Evolutionary conservation across 176 grass and related monocot species (phyloP).

Genomic region (Chloris gayana): DNA sequence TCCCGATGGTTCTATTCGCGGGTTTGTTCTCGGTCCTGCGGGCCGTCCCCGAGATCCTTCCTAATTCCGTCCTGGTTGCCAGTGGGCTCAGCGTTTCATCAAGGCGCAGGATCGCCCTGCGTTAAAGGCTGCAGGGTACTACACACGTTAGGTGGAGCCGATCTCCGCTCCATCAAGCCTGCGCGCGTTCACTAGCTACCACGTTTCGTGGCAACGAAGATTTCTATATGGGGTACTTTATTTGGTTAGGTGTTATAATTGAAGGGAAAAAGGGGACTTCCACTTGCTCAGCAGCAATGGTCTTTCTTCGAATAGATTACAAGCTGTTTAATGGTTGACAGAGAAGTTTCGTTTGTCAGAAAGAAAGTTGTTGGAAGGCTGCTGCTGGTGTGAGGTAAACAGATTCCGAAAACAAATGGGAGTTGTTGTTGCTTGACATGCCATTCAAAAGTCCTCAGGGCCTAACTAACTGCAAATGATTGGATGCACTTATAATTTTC

Average conservation of each 20-base stretch:
- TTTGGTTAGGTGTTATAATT: conserved; percentile 40
- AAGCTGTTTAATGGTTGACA: conserved; percentile 35
- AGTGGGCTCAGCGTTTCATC: conserved; percentile 34
- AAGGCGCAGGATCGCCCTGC: conserved; percentile 28
- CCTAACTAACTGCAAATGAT: conserved; percentile 20
- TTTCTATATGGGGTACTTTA: conserved; percentile 46
- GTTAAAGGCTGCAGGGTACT: conserved; percentile 5
- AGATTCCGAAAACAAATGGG: conserved; percentile 31
- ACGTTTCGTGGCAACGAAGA: conserved; percentile 53
- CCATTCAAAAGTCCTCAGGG: not conserved
- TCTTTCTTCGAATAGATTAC: conserved; percentile 48
- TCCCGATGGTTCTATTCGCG: not conserved
- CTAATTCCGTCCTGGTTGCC: conserved; percentile 19
- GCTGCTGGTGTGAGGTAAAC: not conserved
- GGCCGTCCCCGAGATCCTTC: not conserved
- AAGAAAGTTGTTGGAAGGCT: conserved; percentile 40
- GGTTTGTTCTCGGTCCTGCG: not conserved
- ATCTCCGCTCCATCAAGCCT: conserved; percentile 25
- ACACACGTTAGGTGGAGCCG: conserved; percentile 40
- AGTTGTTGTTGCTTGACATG: conserved; percentile 33
- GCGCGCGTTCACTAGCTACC: conserved; percentile 29
- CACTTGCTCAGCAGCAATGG: not conserved
- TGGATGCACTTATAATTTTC: not conserved
- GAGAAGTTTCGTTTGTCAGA: conserved; percentile 29
- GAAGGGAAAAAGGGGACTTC: conserved; percentile 22